Evolutionary conservation across 495 filamentous ascomycete genomes (phyloP).

Genomic region (Aspergillus sparsus): DNA sequence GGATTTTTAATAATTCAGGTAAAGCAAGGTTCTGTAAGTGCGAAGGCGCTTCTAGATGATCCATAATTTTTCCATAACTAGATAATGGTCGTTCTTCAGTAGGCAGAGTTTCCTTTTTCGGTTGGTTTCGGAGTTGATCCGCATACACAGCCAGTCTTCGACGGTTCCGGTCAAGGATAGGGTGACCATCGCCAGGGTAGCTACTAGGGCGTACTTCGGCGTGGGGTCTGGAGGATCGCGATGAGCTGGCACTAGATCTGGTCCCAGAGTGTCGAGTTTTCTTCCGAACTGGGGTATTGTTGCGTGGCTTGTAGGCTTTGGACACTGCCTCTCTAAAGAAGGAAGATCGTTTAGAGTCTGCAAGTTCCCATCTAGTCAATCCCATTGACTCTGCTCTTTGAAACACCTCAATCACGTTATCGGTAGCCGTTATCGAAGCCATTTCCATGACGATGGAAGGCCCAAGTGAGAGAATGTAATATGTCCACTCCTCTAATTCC

Average conservation of each 20-base stretch:
- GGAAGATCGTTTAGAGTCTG: constrained; percentile 51
- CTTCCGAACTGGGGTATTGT: constrained; percentile 27
- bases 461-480: constrained; percentile 60
- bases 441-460: constrained; percentile 58
- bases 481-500: constrained; percentile 63
- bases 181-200: constrained; percentile 6
- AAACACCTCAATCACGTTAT: constrained; percentile 50
- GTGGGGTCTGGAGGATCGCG: constrained; percentile 13
- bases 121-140: constrained; percentile 42
- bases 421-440: constrained; percentile 46
- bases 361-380: constrained; percentile 57
- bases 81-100: constrained; percentile 50
- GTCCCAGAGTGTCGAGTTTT: constrained; percentile 7
- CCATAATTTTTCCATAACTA: constrained; percentile 42
- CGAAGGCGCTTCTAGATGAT: constrained; percentile 31
- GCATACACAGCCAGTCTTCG: constrained; percentile 42
- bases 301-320: constrained; percentile 57
- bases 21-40: constrained; percentile 18
- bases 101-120: constrained; percentile 32
- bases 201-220: constrained; percentile 9
- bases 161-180: constrained; percentile 27
- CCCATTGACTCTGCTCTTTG: constrained; percentile 53
- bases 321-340: constrained; percentile 66
- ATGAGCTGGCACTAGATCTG: constrained; percentile 18
- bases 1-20: constrained; percentile 2